Percentiles rank a stretch among this genome's conserved stretches.
phyloP scores from a whole-genome alignment of 2,329 filamentous ascomycete genomes.

The Dactylella cylindrospora region DNA sequence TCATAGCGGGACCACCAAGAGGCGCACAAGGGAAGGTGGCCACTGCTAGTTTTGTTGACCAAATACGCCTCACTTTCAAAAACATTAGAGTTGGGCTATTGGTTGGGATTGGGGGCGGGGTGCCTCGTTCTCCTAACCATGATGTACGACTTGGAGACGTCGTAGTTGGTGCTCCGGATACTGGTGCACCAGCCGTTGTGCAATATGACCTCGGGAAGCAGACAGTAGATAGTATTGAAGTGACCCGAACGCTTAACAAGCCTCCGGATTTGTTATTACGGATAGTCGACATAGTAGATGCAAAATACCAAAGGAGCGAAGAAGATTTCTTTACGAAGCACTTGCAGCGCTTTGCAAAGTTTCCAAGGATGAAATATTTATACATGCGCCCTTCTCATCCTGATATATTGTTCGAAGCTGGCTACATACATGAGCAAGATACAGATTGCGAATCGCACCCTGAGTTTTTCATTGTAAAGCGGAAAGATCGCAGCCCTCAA shows the following conservation, averaged over 20 bases:
- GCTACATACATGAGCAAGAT: not conserved
- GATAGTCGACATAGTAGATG: not conserved
- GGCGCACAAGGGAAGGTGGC: not conserved
- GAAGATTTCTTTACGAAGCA: constrained; percentile 1
- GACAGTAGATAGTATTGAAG: not conserved
- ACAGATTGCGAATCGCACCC: not conserved
- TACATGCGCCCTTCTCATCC: not conserved
- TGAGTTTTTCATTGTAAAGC: not conserved
- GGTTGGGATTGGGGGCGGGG: constrained; percentile 8
- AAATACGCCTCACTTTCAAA: not conserved
- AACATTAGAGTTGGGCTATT: constrained; percentile 1
- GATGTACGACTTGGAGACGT: constrained; percentile 15
- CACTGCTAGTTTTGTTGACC: not conserved
- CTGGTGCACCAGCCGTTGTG: constrained; percentile 1
- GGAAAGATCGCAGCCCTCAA: not conserved
- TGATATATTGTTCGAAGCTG: constrained; percentile 12
- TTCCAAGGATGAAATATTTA: not conserved
- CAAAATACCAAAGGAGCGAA: not conserved
- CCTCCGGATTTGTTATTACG: not conserved
- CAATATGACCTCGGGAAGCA: constrained; percentile 16
- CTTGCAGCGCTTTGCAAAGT: not conserved
- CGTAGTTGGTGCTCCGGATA: constrained; percentile 10
- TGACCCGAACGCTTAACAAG: not conserved
- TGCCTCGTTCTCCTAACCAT: not conserved
- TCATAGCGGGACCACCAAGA: not conserved